Evolutionary conservation across 306 rosid species (phyloP).

Genomic region (Cicer judaicum): DNA sequence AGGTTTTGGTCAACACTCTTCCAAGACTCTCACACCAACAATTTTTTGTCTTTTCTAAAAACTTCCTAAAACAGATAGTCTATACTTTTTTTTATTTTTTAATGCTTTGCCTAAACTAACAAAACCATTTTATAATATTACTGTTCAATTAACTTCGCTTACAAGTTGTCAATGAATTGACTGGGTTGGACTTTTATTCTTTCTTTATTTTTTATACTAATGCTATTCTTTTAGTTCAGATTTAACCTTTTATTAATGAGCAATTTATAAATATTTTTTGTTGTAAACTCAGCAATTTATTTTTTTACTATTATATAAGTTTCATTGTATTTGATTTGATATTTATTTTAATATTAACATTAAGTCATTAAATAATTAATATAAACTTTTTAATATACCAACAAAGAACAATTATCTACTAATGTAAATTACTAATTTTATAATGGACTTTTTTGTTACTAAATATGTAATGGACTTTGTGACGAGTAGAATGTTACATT

Average conservation of each 20-base stretch:
- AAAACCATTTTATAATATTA: background rate
- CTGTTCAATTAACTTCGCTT: constrained; percentile 6
- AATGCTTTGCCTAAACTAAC: background rate
- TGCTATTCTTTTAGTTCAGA: background rate
- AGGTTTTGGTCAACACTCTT: constrained; percentile 13
- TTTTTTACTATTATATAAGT: background rate
- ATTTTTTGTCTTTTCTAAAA: constrained; percentile 2
- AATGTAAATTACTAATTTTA: background rate
- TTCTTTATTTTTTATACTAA: background rate
- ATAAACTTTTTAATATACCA: background rate
- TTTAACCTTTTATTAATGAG: background rate
- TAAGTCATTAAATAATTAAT: background rate
- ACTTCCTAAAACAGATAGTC: background rate
- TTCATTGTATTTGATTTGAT: background rate
- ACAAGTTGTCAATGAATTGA: constrained; percentile 11
- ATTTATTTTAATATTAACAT: background rate
- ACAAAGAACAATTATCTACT: background rate
- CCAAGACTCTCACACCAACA: background rate
- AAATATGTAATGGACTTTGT: too few species aligned
- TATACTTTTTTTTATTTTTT: background rate
- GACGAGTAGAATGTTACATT: too few species aligned
- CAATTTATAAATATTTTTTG: background rate
- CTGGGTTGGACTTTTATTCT: background rate
- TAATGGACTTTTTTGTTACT: background rate
- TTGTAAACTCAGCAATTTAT: too few species aligned